A percentile compares a stretch with the other conserved stretches of the same genome.
These are phyloP conservation scores for Salvia miltiorrhiza DNA, from an alignment of 257 asterid species.

Conservation along the genomic window DNA sequence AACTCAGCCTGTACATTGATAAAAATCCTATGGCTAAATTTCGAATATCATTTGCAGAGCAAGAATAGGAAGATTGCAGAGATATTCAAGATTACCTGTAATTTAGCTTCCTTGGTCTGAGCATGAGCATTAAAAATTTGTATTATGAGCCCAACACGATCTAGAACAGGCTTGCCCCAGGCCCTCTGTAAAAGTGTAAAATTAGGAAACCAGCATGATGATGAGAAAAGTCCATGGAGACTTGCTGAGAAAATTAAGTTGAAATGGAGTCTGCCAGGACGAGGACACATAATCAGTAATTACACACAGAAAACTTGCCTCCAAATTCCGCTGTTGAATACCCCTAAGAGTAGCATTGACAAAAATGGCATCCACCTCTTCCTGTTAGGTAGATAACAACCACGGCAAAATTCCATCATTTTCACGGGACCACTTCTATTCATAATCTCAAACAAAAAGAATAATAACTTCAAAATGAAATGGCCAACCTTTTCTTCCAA, in stretches of 20 bases:
- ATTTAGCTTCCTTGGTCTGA: constrained; percentile 94
- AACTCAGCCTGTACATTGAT: constrained; percentile 70
- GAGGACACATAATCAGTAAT: background rate
- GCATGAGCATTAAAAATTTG: constrained; percentile 99
- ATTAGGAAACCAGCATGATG: constrained; percentile 15
- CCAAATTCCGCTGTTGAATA: constrained; percentile 88
- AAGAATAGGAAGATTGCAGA: constrained; percentile 15
- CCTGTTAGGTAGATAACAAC: constrained; percentile 35
- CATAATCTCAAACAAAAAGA: background rate
- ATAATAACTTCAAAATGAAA: constrained; percentile 11
- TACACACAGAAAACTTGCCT: constrained; percentile 44
- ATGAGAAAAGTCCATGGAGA: background rate
- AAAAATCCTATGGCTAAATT: background rate
- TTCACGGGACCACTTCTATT: background rate
- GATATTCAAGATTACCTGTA: constrained; percentile 54
- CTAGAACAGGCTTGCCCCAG: constrained; percentile 93
- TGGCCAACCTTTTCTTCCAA: constrained; percentile 65
- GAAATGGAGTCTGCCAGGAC: constrained; percentile 1
- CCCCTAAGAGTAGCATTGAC: constrained; percentile 85
- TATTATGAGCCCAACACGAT: constrained; percentile 87
- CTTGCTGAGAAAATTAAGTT: background rate
- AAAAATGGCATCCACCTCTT: constrained; percentile 78
- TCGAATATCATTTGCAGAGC: background rate
- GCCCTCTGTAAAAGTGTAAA: constrained; percentile 40
- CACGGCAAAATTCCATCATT: background rate